Percentiles rank a stretch among this genome's conserved stretches.
Conservation (phyloP, 768 basidiomycete species). For the Podaxis mareebaensis region DNA sequence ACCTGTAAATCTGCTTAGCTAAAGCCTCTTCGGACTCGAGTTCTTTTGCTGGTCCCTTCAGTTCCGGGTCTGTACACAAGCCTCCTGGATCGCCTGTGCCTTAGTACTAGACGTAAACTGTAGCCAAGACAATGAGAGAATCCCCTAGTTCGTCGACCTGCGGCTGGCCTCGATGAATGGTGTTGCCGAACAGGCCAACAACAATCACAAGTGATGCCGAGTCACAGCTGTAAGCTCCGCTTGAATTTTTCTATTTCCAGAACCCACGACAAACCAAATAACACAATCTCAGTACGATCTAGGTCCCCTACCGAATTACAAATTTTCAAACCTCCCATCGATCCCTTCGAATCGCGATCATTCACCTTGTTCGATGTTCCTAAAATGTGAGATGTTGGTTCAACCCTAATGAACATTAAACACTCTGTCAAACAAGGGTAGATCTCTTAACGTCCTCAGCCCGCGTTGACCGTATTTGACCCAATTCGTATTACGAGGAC, state of each 20-base stretch:
- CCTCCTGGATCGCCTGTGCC: background rate
- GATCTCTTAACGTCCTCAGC: constrained; percentile 9
- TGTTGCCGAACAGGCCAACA: constrained; percentile 13
- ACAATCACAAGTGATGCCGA: constrained; percentile 29
- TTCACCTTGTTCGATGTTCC: background rate
- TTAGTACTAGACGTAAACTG: constrained; percentile 4
- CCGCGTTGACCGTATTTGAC: constrained; percentile 12
- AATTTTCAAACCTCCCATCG: constrained; percentile 9
- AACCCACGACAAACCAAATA: constrained; percentile 22
- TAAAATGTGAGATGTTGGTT: constrained; percentile 6
- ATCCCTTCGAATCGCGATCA: background rate
- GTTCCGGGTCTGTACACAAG: constrained; percentile 11
- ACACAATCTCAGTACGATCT: constrained; percentile 14
- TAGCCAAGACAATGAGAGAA: constrained; percentile 4
- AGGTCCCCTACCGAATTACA: background rate
- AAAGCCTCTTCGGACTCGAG: constrained; percentile 28
- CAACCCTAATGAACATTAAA: background rate
- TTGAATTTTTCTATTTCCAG: constrained; percentile 23
- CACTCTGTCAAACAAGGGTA: constrained; percentile 2
- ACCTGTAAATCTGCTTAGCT: constrained; percentile 42
- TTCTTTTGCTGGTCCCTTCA: constrained; percentile 16
- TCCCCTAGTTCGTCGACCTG: constrained; percentile 15
- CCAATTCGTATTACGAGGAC: constrained; percentile 14
- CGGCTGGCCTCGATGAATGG: constrained; percentile 17
- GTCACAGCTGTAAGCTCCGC: constrained; percentile 34